These are phyloP conservation scores for Lasiosphaeria hispida DNA, from an alignment of 495 filamentous ascomycete genomes.

Conservation along the genomic window DNA sequence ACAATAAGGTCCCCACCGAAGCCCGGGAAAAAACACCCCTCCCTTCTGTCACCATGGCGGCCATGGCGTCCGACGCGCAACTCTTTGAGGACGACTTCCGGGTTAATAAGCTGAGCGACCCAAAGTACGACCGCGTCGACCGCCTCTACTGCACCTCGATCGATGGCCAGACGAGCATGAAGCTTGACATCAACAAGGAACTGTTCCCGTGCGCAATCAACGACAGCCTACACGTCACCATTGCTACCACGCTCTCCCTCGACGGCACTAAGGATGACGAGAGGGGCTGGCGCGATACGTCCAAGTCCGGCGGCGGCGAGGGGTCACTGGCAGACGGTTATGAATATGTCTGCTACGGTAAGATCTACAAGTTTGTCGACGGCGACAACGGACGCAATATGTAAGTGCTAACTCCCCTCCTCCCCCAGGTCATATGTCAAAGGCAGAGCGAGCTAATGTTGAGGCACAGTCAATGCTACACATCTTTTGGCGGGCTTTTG, in stretches of 20 bases:
- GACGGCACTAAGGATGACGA: conserved; percentile 73
- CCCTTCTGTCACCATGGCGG: conserved; percentile 43
- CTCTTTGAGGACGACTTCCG: conserved; percentile 92
- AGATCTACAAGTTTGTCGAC: conserved; percentile 97
- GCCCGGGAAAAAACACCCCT: background rate
- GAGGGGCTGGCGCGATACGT: conserved; percentile 76
- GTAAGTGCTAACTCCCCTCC: conserved; percentile 51
- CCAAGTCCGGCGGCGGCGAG: conserved; percentile 54
- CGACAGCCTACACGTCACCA: conserved; percentile 71
- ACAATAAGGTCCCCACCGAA: background rate
- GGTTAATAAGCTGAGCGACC: conserved; percentile 68
- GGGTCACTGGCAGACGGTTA: conserved; percentile 82
- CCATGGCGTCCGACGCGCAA: conserved; percentile 68
- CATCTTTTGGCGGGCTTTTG: conserved; percentile 88
- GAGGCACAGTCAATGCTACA: conserved; percentile 73
- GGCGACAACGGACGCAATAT: conserved; percentile 73
- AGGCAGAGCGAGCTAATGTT: background rate
- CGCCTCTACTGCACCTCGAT: conserved; percentile 71
- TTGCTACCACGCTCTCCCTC: conserved; percentile 79
- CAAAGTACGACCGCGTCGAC: conserved; percentile 93
- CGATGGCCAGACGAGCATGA: conserved; percentile 69
- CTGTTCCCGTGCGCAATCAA: conserved; percentile 73
- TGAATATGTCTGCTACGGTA: conserved; percentile 97
- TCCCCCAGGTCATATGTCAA: too few species aligned
- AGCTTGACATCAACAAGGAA: conserved; percentile 91